phyloP scores from a whole-genome alignment of 495 filamentous ascomycete species.

The Mytilinidion resinicola region DNA sequence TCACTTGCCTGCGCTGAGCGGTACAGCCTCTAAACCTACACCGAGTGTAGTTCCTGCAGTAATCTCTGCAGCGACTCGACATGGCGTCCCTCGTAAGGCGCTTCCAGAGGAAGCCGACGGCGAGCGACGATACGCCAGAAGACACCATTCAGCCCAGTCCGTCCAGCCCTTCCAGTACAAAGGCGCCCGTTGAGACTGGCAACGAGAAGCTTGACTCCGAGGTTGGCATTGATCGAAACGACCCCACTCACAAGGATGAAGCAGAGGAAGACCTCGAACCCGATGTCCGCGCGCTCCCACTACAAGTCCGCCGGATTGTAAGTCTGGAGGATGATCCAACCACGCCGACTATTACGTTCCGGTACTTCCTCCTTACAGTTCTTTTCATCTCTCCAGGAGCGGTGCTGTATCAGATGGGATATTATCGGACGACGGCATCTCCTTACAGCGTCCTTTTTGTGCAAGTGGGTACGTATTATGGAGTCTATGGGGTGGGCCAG shows the following conservation, averaged over 20 bases:
- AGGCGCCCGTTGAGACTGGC: not conserved
- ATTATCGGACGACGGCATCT: slow-evolving; percentile 49
- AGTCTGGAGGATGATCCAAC: slow-evolving; percentile 48
- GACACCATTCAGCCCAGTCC: too few relatives aligned
- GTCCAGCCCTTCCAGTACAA: too few relatives aligned
- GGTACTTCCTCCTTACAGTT: slow-evolving; percentile 48
- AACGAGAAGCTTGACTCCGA: slow-evolving; percentile 11
- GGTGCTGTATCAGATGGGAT: slow-evolving; percentile 48
- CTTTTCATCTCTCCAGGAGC: slow-evolving; percentile 50
- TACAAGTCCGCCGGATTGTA: slow-evolving; percentile 45
- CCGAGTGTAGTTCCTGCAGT: too few relatives aligned
- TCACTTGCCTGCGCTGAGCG: too few relatives aligned
- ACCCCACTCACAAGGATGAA: not conserved
- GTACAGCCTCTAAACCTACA: too few relatives aligned
- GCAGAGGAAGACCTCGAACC: slow-evolving; percentile 5
- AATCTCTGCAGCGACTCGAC: too few relatives aligned
- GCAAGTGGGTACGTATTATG: slow-evolving; percentile 38
- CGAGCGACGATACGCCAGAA: too few relatives aligned
- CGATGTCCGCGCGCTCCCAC: slow-evolving; percentile 10
- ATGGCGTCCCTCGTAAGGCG: too few relatives aligned
- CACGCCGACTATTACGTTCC: slow-evolving; percentile 49
- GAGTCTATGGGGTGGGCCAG: not conserved
- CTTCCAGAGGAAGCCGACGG: too few relatives aligned
- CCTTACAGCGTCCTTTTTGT: slow-evolving; percentile 56
- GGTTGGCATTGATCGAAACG: not conserved